A percentile compares a stretch with the other conserved stretches of the same genome.
Conservation (phyloP, 441 rosid species). For the Mallotus japonicus region DNA sequence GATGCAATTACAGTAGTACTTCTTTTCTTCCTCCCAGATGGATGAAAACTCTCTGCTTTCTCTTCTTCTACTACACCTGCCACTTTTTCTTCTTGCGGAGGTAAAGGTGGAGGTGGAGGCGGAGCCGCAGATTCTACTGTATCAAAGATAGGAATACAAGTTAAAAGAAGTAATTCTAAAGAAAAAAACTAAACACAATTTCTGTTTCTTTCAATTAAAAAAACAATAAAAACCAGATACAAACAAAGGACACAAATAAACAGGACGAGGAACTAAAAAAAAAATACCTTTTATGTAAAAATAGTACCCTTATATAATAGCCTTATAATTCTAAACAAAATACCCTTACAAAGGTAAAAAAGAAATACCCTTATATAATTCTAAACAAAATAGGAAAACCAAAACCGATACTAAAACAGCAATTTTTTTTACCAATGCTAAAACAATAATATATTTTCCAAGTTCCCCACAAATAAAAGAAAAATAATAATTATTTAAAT, state of each 20-base stretch:
- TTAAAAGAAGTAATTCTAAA: neutral
- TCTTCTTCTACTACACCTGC: constrained; percentile 21
- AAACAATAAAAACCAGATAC: neutral
- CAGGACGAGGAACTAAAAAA: too few relatives aligned
- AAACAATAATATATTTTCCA: too few relatives aligned
- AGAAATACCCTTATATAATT: too few relatives aligned
- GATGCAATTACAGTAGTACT: neutral
- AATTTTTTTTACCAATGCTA: too few relatives aligned
- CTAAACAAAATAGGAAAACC: too few relatives aligned
- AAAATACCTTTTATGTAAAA: too few relatives aligned
- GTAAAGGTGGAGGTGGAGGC: constrained; percentile 16
- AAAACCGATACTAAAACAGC: too few relatives aligned
- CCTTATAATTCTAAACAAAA: too few relatives aligned
- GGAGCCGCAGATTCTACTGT: constrained; percentile 14
- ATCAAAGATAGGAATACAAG: neutral
- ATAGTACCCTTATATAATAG: too few relatives aligned
- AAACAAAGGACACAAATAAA: neutral
- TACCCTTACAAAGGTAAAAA: too few relatives aligned
- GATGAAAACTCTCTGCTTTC: constrained; percentile 30
- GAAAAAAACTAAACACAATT: neutral
- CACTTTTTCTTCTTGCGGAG: constrained; percentile 28
- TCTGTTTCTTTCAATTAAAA: neutral
- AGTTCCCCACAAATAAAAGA: too few relatives aligned
- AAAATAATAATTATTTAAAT: too few relatives aligned
- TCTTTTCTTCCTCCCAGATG: constrained; percentile 36